phyloP scores from a whole-genome alignment of 1,284 basidiomycete genomes.

The Caloboletus firmus region DNA sequence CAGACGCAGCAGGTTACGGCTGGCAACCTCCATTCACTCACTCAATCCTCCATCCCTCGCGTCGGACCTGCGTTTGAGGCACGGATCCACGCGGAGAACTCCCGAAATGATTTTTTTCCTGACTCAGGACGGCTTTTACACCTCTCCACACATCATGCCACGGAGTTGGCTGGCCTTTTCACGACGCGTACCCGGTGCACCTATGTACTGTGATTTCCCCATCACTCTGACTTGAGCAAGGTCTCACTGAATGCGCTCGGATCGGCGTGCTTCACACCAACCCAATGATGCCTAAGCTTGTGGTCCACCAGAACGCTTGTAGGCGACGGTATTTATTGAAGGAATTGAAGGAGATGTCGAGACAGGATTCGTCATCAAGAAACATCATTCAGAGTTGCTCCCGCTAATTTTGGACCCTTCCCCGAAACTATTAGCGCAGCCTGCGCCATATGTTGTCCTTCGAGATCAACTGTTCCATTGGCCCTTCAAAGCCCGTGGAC shows the following conservation, averaged over 20 bases:
- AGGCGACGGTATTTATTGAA: conserved; percentile 78
- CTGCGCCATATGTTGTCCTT: conserved; percentile 73
- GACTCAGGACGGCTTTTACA: conserved; percentile 85
- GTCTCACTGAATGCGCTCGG: conserved; percentile 82
- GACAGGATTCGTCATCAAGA: conserved; percentile 93
- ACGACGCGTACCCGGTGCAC: conserved; percentile 36
- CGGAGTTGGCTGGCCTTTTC: conserved; percentile 36
- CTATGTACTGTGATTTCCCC: conserved; percentile 51
- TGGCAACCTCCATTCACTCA: conserved; percentile 80
- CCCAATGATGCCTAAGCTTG: conserved; percentile 93
- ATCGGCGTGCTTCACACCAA: conserved; percentile 95
- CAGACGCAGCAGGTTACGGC: conserved; percentile 64
- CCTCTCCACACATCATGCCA: conserved; percentile 75
- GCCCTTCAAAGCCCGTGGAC: conserved; percentile 56
- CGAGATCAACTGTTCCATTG: conserved; percentile 49
- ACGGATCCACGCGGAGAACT: conserved; percentile 95
- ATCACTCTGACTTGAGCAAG: conserved; percentile 87
- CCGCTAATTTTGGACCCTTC: conserved; percentile 59
- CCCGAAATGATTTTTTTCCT: conserved; percentile 89
- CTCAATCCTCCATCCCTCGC: conserved; percentile 76
- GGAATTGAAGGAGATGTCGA: conserved; percentile 81
- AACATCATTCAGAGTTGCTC: conserved; percentile 78
- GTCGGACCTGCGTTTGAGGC: conserved; percentile 94
- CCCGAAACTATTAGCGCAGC: conserved; percentile 69
- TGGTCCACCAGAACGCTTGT: conserved; percentile 80